phyloP scores from a whole-genome alignment of 2,329 filamentous ascomycete genomes.

The Huntiella bhutanensis region DNA sequence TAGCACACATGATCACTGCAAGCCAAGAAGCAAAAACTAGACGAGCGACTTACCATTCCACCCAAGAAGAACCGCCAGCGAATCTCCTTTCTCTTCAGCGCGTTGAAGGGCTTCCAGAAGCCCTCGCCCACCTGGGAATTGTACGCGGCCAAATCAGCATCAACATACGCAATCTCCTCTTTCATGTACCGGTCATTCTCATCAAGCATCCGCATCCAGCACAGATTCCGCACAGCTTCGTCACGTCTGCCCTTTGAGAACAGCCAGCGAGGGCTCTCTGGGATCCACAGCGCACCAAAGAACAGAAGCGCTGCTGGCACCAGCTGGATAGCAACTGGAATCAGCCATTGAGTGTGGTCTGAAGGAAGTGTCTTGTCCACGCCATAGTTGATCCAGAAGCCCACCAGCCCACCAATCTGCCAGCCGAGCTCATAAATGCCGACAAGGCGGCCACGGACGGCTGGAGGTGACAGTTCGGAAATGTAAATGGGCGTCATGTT shows the following conservation, averaged over 20 bases:
- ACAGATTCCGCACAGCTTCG: conserved; percentile 36
- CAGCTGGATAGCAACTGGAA: conserved; percentile 45
- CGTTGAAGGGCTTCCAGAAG: conserved; percentile 55
- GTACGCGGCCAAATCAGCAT: conserved; percentile 49
- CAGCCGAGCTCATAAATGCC: conserved; percentile 49
- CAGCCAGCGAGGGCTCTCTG: conserved; percentile 52
- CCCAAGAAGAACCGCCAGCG: conserved; percentile 58
- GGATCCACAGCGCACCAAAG: conserved; percentile 42
- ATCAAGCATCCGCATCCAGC: conserved; percentile 44
- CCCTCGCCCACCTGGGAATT: conserved; percentile 43
- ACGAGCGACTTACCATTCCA: conserved; percentile 23
- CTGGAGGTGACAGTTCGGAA: conserved; percentile 39
- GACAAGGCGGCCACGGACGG: conserved; percentile 43
- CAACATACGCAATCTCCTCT: conserved; percentile 54
- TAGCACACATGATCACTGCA: neutral
- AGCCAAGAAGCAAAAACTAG: neutral
- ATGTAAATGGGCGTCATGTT: conserved; percentile 47
- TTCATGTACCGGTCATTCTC: conserved; percentile 44
- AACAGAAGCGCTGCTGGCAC: conserved; percentile 46
- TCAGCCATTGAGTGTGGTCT: conserved; percentile 52
- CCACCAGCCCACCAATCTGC: conserved; percentile 43
- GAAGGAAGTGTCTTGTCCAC: conserved; percentile 50
- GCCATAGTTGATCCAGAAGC: conserved; percentile 49
- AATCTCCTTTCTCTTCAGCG: conserved; percentile 35
- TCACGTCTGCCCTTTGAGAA: conserved; percentile 42